Evolutionary conservation across 139 green algal genomes (phyloP).

Genomic region (Trebouxia sp.): DNA sequence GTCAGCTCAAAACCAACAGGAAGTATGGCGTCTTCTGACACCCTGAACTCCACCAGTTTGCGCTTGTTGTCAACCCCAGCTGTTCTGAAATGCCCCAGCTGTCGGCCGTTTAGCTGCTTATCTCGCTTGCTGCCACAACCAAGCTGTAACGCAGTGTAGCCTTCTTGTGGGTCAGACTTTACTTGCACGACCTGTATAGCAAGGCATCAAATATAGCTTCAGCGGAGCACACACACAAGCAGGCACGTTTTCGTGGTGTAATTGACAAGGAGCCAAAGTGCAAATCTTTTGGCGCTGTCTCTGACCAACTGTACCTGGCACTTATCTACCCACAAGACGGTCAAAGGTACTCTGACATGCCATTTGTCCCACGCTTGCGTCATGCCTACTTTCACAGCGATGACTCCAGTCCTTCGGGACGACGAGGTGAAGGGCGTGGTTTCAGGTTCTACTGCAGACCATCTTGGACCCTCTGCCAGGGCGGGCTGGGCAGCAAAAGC

Average conservation of each 20-base stretch:
- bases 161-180: slow-evolving; percentile 73
- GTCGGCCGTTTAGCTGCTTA: slow-evolving; percentile 67
- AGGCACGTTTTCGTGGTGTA: background rate
- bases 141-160: slow-evolving; percentile 83
- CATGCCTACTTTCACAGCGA: slow-evolving; percentile 97
- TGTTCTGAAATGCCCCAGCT: slow-evolving; percentile 55
- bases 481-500: background rate
- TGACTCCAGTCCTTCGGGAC: slow-evolving; percentile 70
- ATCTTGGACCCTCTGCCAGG: background rate
- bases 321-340: slow-evolving; percentile 96
- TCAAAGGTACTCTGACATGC: slow-evolving; percentile 85
- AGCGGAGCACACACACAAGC: background rate
- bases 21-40: slow-evolving; percentile 85
- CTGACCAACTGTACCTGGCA: slow-evolving; percentile 88
- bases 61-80: slow-evolving; percentile 72
- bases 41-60: slow-evolving; percentile 75
- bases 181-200: slow-evolving; percentile 80
- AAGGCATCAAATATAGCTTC: background rate
- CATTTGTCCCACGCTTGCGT: slow-evolving; percentile 94
- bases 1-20: slow-evolving; percentile 79
- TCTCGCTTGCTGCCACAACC: slow-evolving; percentile 68
- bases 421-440: background rate
- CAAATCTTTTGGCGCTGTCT: too few relatives aligned
- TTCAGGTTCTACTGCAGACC: background rate
- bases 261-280: background rate